A percentile compares a stretch with the other conserved stretches of the same genome.
phyloP scores from a whole-genome alignment of 768 basidiomycete species.

The Pulveroboletus frians region DNA sequence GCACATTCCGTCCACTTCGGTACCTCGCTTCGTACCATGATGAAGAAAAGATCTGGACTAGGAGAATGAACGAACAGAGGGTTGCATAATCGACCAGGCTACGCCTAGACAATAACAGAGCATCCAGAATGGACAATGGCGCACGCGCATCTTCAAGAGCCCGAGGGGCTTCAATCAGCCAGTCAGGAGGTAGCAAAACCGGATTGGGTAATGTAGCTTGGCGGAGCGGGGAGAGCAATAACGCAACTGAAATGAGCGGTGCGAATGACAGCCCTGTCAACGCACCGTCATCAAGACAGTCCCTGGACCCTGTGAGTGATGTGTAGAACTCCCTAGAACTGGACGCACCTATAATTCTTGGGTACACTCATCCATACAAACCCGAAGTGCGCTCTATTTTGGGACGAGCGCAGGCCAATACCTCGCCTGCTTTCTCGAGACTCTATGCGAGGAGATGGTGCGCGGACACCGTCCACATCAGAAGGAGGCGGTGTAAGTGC shows the following conservation, averaged over 20 bases:
- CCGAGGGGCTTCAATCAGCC: conserved; percentile 75
- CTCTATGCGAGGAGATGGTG: conserved; percentile 44
- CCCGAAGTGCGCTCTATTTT: conserved; percentile 51
- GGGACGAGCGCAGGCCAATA: conserved; percentile 19
- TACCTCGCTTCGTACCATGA: conserved; percentile 64
- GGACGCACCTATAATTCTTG: conserved; percentile 71
- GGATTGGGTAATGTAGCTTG: conserved; percentile 26
- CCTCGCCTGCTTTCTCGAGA: conserved; percentile 42
- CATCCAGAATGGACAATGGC: conserved; percentile 43
- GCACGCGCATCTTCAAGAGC: conserved; percentile 42
- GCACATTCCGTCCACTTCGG: conserved; percentile 35
- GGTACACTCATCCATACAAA: conserved; percentile 90
- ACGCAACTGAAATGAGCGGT: conserved; percentile 69
- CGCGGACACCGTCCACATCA: conserved; percentile 16
- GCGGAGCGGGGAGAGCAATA: conserved; percentile 53
- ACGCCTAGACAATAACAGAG: conserved; percentile 64
- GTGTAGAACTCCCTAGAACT: background rate
- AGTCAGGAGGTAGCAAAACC: conserved; percentile 48
- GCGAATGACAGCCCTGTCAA: conserved; percentile 80
- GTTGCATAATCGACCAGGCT: conserved; percentile 76
- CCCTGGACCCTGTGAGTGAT: conserved; percentile 40
- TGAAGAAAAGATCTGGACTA: conserved; percentile 76
- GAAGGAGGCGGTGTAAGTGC: conserved; percentile 10
- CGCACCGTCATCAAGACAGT: conserved; percentile 80
- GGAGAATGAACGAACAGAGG: conserved; percentile 71